These are phyloP conservation scores for Geotrichum reessii DNA, from an alignment of 1,139 yeast species.

Conservation along the genomic window DNA sequence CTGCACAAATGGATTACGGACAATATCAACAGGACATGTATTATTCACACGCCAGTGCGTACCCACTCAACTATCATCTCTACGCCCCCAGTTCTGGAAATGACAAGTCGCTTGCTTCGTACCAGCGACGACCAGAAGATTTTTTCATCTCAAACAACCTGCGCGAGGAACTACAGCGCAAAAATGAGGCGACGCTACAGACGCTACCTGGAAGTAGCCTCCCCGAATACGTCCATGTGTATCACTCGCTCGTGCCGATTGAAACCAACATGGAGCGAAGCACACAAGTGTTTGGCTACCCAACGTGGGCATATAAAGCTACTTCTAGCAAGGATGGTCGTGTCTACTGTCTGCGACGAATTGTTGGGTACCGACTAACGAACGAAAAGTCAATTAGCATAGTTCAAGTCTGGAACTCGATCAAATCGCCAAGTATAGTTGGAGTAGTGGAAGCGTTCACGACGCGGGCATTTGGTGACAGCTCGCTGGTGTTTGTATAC, in stretches of 20 bases:
- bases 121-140: constrained; percentile 63
- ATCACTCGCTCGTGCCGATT: constrained; percentile 82
- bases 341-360: constrained; percentile 67
- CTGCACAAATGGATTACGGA: constrained; percentile 8
- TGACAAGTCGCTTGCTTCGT: constrained; percentile 49
- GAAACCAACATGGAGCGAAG: constrained; percentile 55
- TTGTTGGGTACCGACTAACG: constrained; percentile 56
- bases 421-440: constrained; percentile 52
- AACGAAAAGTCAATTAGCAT: constrained; percentile 52
- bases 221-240: constrained; percentile 73
- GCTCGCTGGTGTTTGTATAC: constrained; percentile 51
- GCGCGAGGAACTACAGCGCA: constrained; percentile 64
- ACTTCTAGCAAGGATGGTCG: constrained; percentile 74
- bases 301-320: constrained; percentile 69
- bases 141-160: constrained; percentile 69
- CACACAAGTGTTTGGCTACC: constrained; percentile 54
- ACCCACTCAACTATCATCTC: constrained; percentile 76
- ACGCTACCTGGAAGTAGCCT: constrained; percentile 55
- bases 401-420: constrained; percentile 48
- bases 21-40: constrained; percentile 13
- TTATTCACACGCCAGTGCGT: constrained; percentile 26
- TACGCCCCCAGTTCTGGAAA: constrained; percentile 85
- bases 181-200: constrained; percentile 77
- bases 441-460: constrained; percentile 78
- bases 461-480: constrained; percentile 77